phyloP scores from a whole-genome alignment of 2,329 filamentous ascomycete genomes.

The Sphaerulina vaccinii region DNA sequence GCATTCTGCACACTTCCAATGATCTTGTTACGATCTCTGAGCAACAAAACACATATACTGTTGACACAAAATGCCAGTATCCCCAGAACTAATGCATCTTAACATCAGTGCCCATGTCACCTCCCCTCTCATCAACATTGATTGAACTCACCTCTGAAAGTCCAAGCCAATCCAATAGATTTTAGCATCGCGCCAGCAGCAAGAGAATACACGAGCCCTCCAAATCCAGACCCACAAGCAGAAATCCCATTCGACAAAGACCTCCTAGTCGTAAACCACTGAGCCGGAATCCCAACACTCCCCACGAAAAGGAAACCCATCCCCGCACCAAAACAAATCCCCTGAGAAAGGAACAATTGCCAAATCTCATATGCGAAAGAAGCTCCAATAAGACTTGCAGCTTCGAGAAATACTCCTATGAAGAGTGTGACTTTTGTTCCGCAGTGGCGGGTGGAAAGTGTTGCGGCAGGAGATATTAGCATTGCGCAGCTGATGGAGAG shows the following conservation, averaged over 20 bases:
- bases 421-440: slow-evolving; percentile 66
- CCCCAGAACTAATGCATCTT: slow-evolving; percentile 61
- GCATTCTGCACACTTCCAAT: slow-evolving; percentile 66
- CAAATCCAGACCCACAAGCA: slow-evolving; percentile 69
- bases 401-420: slow-evolving; percentile 63
- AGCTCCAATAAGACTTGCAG: slow-evolving; percentile 65
- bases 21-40: slow-evolving; percentile 70
- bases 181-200: slow-evolving; percentile 67
- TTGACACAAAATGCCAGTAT: slow-evolving; percentile 66
- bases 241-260: slow-evolving; percentile 69
- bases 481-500: slow-evolving; percentile 66
- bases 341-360: slow-evolving; percentile 75
- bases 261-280: slow-evolving; percentile 70
- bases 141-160: no score
- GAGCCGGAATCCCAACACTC: slow-evolving; percentile 64
- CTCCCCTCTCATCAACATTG: no score
- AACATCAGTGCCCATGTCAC: no score
- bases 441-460: slow-evolving; percentile 57
- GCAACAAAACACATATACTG: slow-evolving; percentile 59
- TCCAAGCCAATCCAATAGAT: slow-evolving; percentile 63
- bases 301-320: slow-evolving; percentile 76
- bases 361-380: slow-evolving; percentile 68
- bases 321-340: slow-evolving; percentile 72
- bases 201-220: slow-evolving; percentile 69
- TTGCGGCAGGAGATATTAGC: slow-evolving; percentile 67